Evolutionary conservation across 805 yeast species (phyloP).

Genomic region (Pichia pseudocactophila): DNA sequence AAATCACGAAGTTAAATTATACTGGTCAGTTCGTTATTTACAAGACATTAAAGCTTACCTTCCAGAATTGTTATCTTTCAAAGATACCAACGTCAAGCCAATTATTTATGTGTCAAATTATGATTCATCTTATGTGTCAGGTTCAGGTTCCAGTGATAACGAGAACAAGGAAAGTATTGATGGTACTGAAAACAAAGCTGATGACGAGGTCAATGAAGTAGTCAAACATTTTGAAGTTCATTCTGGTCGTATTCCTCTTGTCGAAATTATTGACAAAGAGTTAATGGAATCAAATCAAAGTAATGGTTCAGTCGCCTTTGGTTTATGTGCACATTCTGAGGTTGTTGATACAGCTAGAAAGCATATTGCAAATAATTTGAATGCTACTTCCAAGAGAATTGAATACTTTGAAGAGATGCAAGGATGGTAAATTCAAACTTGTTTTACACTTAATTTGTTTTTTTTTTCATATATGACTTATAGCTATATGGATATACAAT

Average conservation of each 20-base stretch:
- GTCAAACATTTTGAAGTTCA: constrained; percentile 34
- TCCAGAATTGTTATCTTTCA: constrained; percentile 33
- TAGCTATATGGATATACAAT: too few relatives aligned
- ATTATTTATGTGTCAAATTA: constrained; percentile 30
- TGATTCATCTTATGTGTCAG: constrained; percentile 3
- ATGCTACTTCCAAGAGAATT: constrained; percentile 12
- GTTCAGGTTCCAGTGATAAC: too few relatives aligned
- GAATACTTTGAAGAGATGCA: constrained; percentile 31
- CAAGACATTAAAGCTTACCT: constrained; percentile 43
- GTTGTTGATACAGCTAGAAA: constrained; percentile 29
- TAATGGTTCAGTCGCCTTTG: constrained; percentile 36
- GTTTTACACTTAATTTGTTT: too few relatives aligned
- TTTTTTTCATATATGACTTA: too few relatives aligned
- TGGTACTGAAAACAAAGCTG: constrained; percentile 1
- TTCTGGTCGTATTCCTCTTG: constrained; percentile 37
- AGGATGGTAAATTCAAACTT: constrained; percentile 25
- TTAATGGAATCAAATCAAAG: constrained; percentile 22
- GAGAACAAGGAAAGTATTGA: neutral
- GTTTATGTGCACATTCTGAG: constrained; percentile 40
- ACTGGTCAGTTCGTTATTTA: constrained; percentile 57
- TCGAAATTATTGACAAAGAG: constrained; percentile 29
- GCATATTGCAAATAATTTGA: constrained; percentile 16
- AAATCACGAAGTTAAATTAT: constrained; percentile 34
- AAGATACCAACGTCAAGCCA: constrained; percentile 28
- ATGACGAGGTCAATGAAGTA: constrained; percentile 11